phyloP scores from a whole-genome alignment of 1,139 yeast genomes.

The Pichia sp. region DNA sequence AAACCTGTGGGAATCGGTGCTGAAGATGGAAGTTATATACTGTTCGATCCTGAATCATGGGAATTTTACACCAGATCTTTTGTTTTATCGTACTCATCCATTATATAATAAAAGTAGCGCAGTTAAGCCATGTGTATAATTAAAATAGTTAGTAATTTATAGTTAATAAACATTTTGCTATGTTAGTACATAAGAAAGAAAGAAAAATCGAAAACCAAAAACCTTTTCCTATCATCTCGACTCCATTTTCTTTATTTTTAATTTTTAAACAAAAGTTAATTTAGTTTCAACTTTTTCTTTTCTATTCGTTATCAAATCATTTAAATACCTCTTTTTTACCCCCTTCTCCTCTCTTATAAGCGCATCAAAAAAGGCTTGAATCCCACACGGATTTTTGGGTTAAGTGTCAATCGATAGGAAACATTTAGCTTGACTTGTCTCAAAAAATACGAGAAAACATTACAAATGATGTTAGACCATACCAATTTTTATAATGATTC shows the following conservation, averaged over 20 bases:
- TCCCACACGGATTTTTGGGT: neutral
- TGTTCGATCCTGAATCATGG: constrained; percentile 96
- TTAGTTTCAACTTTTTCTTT: too few relatives aligned
- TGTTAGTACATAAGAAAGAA: neutral
- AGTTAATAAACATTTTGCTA: neutral
- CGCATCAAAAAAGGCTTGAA: neutral
- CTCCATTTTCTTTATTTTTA: neutral
- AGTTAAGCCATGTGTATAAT: neutral
- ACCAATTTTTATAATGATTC: neutral
- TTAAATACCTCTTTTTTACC: neutral
- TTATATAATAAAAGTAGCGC: constrained; percentile 19
- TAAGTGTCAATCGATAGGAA: neutral
- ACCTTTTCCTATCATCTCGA: neutral
- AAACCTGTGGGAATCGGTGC: constrained; percentile 77
- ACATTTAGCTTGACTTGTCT: neutral
- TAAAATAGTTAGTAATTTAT: neutral
- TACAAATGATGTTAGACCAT: neutral
- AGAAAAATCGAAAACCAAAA: neutral
- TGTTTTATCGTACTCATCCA: constrained; percentile 57
- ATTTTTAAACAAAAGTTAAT: too few relatives aligned
- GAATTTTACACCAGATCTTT: constrained; percentile 85
- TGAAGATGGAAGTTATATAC: constrained; percentile 92
- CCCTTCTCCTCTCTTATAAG: too few relatives aligned
- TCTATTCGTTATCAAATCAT: neutral
- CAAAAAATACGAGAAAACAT: neutral